Percentiles rank a stretch among this genome's conserved stretches.
Conservation (phyloP, 2,329 filamentous ascomycete species). For the Neofusicoccum parvum region DNA sequence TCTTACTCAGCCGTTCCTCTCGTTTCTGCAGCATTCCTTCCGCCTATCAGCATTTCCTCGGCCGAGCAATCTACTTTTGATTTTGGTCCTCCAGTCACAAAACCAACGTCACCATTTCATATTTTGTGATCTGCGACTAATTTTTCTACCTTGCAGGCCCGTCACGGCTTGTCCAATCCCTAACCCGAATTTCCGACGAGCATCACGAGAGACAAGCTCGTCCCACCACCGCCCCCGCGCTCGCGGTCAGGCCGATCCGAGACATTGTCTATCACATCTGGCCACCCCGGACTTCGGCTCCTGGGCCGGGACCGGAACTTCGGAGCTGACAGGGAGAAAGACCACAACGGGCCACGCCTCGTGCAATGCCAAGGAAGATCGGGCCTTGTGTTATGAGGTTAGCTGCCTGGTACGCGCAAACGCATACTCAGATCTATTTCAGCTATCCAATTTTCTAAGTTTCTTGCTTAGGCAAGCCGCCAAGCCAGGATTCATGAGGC, state of each 20-base stretch:
- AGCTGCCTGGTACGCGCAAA: neutral
- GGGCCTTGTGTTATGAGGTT: too few species aligned
- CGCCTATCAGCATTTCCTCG: too few species aligned
- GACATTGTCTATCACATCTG: neutral
- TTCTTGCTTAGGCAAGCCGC: neutral
- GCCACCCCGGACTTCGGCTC: neutral
- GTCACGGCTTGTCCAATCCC: neutral
- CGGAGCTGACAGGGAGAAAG: neutral
- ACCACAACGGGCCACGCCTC: neutral
- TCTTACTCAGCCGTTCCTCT: neutral
- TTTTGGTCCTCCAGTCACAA: neutral
- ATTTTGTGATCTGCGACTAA: neutral
- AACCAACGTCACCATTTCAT: too few species aligned
- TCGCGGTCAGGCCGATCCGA: neutral
- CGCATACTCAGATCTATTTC: neutral
- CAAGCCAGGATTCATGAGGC: constrained; percentile 5
- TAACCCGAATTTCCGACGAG: neutral
- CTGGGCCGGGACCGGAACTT: neutral
- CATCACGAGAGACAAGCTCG: neutral
- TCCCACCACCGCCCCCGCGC: neutral
- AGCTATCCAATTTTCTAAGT: neutral
- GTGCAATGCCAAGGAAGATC: neutral
- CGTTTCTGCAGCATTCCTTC: neutral
- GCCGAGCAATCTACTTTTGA: neutral
- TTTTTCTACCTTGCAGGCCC: neutral